Evolutionary conservation across 192 early-diverging fungal species (phyloP), one percentile per base, ranked within the genome.

Genomic region (Linnemannia elongata): DNA sequence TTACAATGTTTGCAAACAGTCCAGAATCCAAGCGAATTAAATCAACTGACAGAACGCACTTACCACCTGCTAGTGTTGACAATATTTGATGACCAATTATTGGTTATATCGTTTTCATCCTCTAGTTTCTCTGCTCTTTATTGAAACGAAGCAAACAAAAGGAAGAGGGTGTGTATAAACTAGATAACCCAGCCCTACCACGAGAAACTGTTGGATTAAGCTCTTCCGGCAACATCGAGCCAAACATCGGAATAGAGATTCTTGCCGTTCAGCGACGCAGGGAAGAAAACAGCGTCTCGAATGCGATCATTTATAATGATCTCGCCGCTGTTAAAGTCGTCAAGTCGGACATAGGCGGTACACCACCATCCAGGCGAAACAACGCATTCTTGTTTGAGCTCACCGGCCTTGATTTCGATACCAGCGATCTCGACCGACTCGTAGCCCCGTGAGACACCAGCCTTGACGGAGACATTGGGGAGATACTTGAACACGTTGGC

Each of bases 301-400:
- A 75, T 41, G 27, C 24, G 52, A 75, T 75, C 74, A 39, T 75
- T 12, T 1, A 75, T 75, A 22, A 75, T 75, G 52, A 55, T 38
- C 36, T 75, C 22, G 36, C 74, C 36, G 52, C 35, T 75, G 36
- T 75, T 9, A 75, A 75, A 57, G 1, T 75, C 74, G 27, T 75
- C 74, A 17, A 75, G 49, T 33, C 74, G 74, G 9, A 75, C 74
- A 5, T n/a, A 60, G 35, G 74, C 74, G 36, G 74, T 75, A 36
- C 74, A 75, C 47, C 74, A 55, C 74, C 74, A 75, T 75, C 74
- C 74, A 75, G 74, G 74, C 27, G 74, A 75, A 55, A 75, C 52
- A 75, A 75, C 54, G 24, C 74, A 75, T n/a, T 75, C 74, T 75
- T 75, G 74, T 22, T 75, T 75, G 45, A 75, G 24, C 30, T 75